Evolutionary conservation across 169 alveolate genomes (phyloP).

Genomic region (Perkinsus olseni): DNA sequence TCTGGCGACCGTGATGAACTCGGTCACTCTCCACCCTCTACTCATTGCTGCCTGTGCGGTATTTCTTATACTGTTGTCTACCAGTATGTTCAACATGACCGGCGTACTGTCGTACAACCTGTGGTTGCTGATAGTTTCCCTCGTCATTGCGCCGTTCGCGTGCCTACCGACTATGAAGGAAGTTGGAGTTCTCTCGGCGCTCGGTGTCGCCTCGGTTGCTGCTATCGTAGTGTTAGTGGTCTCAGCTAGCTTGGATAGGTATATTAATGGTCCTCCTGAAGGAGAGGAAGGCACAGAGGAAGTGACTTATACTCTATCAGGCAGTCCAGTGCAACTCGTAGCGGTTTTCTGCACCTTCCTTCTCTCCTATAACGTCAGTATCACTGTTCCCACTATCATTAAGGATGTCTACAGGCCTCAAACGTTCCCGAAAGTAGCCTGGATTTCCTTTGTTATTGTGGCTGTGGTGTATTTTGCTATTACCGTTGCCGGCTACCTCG

Average conservation of each 20-base stretch:
- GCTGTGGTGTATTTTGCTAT: neutral
- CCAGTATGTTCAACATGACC: neutral
- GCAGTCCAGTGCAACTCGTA: neutral
- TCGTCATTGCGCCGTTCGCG: neutral
- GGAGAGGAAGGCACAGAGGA: neutral
- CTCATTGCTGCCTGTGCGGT: neutral
- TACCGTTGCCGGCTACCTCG: neutral
- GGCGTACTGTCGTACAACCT: neutral
- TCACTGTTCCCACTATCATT: neutral
- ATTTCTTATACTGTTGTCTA: neutral
- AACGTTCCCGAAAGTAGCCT: neutral
- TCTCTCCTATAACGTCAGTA: neutral
- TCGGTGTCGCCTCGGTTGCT: neutral
- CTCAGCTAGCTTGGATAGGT: neutral
- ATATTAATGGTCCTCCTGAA: neutral
- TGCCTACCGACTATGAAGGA: neutral
- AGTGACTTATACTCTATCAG: neutral
- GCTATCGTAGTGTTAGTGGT: neutral
- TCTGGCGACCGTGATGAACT: neutral
- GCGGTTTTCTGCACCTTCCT: neutral
- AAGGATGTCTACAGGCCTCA: neutral
- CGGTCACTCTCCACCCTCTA: neutral
- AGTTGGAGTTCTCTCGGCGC: neutral
- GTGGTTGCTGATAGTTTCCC: neutral
- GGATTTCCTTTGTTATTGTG: neutral